phyloP scores from a whole-genome alignment of 305 asterid genomes.

The Solanum aculeatissimum region DNA sequence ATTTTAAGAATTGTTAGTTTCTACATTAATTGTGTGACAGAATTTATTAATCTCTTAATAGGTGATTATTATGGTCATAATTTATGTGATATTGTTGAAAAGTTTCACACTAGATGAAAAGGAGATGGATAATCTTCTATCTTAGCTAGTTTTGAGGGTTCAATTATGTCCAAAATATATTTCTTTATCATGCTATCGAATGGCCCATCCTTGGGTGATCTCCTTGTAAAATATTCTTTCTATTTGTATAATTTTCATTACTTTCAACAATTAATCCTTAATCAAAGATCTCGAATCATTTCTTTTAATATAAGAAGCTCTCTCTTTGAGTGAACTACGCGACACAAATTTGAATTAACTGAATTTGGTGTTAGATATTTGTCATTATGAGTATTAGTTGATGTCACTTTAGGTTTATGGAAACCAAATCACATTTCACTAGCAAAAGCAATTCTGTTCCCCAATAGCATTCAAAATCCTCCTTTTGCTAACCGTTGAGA shows the following conservation, averaged over 20 bases:
- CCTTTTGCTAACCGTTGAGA: conserved; percentile 2
- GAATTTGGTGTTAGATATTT: background rate
- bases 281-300: background rate
- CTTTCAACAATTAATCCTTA: background rate
- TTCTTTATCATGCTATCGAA: background rate
- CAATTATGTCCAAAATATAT: background rate
- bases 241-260: background rate
- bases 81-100: background rate
- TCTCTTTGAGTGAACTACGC: background rate
- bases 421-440: background rate
- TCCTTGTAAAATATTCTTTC: background rate
- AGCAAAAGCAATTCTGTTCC: background rate
- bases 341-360: background rate
- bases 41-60: background rate
- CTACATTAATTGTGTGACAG: background rate
- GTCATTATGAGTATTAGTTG: background rate
- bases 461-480: background rate
- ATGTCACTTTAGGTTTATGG: background rate
- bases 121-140: background rate
- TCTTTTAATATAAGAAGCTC: background rate
- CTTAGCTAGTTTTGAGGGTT: background rate
- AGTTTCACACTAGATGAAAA: background rate
- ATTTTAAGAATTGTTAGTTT: background rate
- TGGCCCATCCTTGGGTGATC: background rate
- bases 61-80: background rate